Conservation (phyloP, 257 asterid species). For the Echites panduratus region DNA sequence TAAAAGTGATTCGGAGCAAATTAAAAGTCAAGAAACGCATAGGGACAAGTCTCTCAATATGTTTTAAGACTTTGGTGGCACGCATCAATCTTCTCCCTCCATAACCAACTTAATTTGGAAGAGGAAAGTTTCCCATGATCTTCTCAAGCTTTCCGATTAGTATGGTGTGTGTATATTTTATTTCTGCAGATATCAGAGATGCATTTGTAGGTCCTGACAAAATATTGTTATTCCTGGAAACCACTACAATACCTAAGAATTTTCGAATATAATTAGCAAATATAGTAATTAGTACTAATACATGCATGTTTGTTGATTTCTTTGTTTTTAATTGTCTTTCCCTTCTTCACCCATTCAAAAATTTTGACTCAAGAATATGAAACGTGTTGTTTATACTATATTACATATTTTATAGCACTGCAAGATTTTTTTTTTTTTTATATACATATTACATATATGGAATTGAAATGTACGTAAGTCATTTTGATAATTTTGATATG, state of each 20-base stretch:
- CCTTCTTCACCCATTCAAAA: background rate
- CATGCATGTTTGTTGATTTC: background rate
- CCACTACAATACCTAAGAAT: too few species aligned
- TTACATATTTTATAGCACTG: too few species aligned
- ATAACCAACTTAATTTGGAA: background rate
- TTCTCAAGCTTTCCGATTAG: background rate
- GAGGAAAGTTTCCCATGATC: background rate
- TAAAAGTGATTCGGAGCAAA: background rate
- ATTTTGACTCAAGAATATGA: background rate
- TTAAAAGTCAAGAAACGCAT: conserved; percentile 20
- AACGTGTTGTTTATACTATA: too few species aligned
- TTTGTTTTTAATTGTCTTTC: background rate
- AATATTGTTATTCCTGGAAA: background rate
- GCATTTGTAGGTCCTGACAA: background rate
- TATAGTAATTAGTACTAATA: too few species aligned
- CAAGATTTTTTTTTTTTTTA: too few species aligned
- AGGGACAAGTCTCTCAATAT: background rate
- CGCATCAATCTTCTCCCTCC: conserved; percentile 7
- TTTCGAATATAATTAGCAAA: too few species aligned
- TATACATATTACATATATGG: too few species aligned
- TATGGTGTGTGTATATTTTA: conserved; percentile 2
- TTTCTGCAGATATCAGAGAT: background rate
- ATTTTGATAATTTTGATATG: background rate
- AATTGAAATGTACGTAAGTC: background rate
- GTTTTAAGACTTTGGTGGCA: conserved; percentile 11